phyloP scores from a whole-genome alignment of 345 rosid species.

The Salix arbutifolia region DNA sequence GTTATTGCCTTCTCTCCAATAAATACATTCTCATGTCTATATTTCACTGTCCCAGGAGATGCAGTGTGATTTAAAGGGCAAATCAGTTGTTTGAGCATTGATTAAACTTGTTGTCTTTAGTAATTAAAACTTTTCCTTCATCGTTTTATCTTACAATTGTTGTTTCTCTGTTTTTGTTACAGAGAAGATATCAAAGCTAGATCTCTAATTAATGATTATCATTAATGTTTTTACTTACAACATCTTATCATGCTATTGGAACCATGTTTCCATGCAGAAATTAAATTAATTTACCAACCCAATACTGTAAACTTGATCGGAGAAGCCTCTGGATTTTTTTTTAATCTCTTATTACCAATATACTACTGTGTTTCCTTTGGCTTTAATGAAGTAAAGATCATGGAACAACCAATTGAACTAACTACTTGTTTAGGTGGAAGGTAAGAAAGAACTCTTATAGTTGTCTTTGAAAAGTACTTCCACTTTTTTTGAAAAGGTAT shows the following conservation, averaged over 20 bases:
- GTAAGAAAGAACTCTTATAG: constrained; percentile 6
- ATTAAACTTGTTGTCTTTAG: too few species aligned
- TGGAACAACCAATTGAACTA: not conserved
- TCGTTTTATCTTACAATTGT: not conserved
- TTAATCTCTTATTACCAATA: not conserved
- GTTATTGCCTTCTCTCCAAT: not conserved
- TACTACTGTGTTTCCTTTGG: not conserved
- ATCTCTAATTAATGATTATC: too few species aligned
- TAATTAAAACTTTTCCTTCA: not conserved
- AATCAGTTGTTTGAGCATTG: not conserved
- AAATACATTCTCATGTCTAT: not conserved
- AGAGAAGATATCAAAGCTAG: too few species aligned
- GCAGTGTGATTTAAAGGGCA: not conserved
- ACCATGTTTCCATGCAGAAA: not conserved
- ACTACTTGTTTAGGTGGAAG: not conserved
- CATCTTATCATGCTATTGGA: not conserved
- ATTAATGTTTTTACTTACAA: not conserved
- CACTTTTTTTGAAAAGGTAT: constrained; percentile 17
- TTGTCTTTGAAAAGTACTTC: constrained; percentile 3
- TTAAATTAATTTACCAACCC: not conserved
- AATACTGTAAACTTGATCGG: not conserved
- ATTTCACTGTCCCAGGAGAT: not conserved
- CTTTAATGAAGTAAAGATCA: not conserved
- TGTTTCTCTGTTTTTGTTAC: too few species aligned
- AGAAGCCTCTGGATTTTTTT: not conserved